phyloP scores from a whole-genome alignment of 306 rosid genomes.

The Arachis stenosperma region DNA sequence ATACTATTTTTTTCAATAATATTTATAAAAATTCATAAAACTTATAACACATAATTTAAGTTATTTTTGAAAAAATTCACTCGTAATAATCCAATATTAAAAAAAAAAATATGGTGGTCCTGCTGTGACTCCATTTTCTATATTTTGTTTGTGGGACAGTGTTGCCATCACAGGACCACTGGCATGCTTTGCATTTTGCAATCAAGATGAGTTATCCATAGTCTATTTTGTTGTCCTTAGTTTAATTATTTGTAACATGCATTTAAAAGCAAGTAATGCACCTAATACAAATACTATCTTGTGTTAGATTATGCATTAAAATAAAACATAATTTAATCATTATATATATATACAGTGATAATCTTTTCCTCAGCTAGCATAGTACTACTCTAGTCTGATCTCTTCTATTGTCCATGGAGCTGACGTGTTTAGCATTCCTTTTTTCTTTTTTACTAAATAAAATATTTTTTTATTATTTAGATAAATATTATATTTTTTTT shows the following conservation, averaged over 20 bases:
- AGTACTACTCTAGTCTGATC: neutral
- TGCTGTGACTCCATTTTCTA: conserved; percentile 39
- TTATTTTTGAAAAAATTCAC: too few species aligned
- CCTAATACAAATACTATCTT: conserved; percentile 30
- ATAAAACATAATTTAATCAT: neutral
- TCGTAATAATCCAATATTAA: too few species aligned
- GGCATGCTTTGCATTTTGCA: conserved; percentile 27
- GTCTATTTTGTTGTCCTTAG: conserved; percentile 13
- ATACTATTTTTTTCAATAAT: too few species aligned
- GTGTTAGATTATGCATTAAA: conserved; percentile 26
- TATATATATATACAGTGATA: conserved; percentile 6
- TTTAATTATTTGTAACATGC: conserved; percentile 40
- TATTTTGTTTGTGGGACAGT: conserved; percentile 35
- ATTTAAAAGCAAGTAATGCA: conserved; percentile 29
- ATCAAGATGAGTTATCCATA: conserved; percentile 23
- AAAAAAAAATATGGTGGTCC: too few species aligned
- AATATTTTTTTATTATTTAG: too few species aligned
- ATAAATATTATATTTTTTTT: too few species aligned
- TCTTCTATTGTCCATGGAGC: conserved; percentile 41
- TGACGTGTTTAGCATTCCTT: conserved; percentile 46
- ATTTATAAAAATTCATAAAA: too few species aligned
- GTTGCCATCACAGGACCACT: conserved; percentile 49
- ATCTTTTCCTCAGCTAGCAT: conserved; percentile 33
- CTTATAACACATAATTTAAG: too few species aligned
- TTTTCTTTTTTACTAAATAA: neutral